These are phyloP conservation scores for Xylaria sp. DNA, from an alignment of 2,329 filamentous ascomycete species.

Conservation along the genomic window DNA sequence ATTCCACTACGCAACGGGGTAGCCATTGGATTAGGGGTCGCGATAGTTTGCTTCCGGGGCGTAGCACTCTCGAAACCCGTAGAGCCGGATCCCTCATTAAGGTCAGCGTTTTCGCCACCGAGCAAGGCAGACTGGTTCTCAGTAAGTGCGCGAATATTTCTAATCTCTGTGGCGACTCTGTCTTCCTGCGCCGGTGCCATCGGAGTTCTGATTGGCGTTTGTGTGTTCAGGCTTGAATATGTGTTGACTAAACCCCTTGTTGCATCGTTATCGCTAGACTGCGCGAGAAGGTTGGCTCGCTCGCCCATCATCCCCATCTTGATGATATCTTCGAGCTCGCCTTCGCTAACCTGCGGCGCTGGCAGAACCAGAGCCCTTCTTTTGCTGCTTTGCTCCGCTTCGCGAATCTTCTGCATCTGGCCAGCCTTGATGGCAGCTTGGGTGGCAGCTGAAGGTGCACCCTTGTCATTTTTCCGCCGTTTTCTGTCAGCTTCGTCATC, in stretches of 20 bases:
- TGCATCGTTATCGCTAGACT: slow-evolving; percentile 82
- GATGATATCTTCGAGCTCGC: slow-evolving; percentile 95
- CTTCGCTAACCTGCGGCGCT: slow-evolving; percentile 89
- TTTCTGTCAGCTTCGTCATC: slow-evolving; percentile 86
- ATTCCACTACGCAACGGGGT: slow-evolving; percentile 79
- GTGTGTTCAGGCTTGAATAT: slow-evolving; percentile 83
- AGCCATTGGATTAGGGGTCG: slow-evolving; percentile 96
- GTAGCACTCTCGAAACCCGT: slow-evolving; percentile 89
- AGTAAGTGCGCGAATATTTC: slow-evolving; percentile 90
- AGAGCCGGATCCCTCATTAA: slow-evolving; percentile 82
- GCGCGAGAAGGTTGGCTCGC: slow-evolving; percentile 79
- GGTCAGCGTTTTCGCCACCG: slow-evolving; percentile 91
- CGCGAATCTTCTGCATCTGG: slow-evolving; percentile 92
- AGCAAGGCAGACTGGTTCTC: slow-evolving; percentile 93
- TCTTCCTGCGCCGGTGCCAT: slow-evolving; percentile 93
- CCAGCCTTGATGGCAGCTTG: slow-evolving; percentile 93
- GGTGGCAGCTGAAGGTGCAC: slow-evolving; percentile 78
- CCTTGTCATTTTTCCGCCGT: slow-evolving; percentile 88
- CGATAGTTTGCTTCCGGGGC: slow-evolving; percentile 80
- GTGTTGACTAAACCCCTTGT: slow-evolving; percentile 88
- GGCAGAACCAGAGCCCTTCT: slow-evolving; percentile 84
- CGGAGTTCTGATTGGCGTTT: slow-evolving; percentile 90
- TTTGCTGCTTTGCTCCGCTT: slow-evolving; percentile 97
- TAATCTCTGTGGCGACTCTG: slow-evolving; percentile 94
- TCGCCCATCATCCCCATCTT: slow-evolving; percentile 98